Evolutionary conservation across 1,139 yeast genomes (phyloP).

Genomic region (Candida mesenterica): DNA sequence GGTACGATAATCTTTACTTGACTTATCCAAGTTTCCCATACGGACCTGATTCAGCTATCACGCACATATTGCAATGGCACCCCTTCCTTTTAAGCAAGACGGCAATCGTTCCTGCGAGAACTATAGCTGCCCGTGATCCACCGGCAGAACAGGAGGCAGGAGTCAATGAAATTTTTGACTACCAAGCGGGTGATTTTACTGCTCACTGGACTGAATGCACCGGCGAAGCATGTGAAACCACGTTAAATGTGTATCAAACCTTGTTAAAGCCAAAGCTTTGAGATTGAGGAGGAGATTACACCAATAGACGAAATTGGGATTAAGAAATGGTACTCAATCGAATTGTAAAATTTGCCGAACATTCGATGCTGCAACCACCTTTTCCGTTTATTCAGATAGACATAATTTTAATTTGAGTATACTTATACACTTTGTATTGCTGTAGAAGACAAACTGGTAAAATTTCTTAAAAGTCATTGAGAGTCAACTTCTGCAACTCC

Average conservation of each 20-base stretch:
- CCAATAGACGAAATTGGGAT: too few species aligned
- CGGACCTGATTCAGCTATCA: slow-evolving; percentile 64
- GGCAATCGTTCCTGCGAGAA: slow-evolving; percentile 62
- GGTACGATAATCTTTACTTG: slow-evolving; percentile 71
- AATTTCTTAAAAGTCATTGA: slow-evolving; percentile 11
- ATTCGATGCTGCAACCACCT: too few species aligned
- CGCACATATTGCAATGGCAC: slow-evolving; percentile 93
- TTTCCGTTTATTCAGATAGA: too few species aligned
- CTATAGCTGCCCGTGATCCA: slow-evolving; percentile 34
- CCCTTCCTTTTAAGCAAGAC: slow-evolving; percentile 71
- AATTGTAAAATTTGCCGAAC: too few species aligned
- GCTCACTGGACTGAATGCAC: slow-evolving; percentile 60
- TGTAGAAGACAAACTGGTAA: background rate
- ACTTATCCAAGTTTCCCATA: slow-evolving; percentile 60
- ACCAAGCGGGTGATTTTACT: slow-evolving; percentile 61
- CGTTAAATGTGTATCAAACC: slow-evolving; percentile 37
- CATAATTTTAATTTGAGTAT: too few species aligned
- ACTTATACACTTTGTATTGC: too few species aligned
- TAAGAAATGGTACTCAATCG: too few species aligned
- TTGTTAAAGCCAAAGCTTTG: slow-evolving; percentile 4
- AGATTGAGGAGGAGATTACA: too few species aligned
- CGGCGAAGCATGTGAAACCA: slow-evolving; percentile 48
- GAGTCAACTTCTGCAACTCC: slow-evolving; percentile 3
- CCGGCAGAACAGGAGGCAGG: slow-evolving; percentile 11
- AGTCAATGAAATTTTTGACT: slow-evolving; percentile 30